Evolutionary conservation across 345 rosid species (phyloP).

Genomic region (Alliaria petiolata): DNA sequence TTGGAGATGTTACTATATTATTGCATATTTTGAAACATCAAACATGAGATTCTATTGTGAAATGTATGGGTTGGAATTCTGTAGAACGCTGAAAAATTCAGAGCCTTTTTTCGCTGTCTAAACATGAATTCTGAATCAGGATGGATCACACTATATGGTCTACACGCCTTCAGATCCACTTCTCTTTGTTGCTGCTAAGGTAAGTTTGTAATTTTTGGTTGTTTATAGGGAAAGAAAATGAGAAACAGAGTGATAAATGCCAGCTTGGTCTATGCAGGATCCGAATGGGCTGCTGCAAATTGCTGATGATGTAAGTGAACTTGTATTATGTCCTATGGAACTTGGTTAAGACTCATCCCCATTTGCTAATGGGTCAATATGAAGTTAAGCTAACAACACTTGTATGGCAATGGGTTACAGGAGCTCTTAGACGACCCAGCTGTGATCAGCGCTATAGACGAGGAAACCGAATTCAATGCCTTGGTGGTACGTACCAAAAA

Average conservation of each 20-base stretch:
- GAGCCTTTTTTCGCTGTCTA: background rate
- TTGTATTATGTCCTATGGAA: background rate
- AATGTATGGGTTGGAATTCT: background rate
- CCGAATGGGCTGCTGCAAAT: constrained; percentile 64
- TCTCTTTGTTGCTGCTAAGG: constrained; percentile 88
- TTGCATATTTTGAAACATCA: background rate
- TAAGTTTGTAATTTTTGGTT: constrained; percentile 25
- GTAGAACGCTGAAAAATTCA: background rate
- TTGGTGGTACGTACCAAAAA: constrained; percentile 74
- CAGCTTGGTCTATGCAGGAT: constrained; percentile 59
- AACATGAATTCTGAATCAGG: constrained; percentile 44
- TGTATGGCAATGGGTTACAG: constrained; percentile 36
- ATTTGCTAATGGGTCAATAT: background rate
- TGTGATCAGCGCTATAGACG: constrained; percentile 68
- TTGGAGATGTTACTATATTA: background rate
- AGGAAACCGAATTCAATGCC: constrained; percentile 90
- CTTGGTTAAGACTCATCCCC: background rate
- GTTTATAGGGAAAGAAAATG: background rate
- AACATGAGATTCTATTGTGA: background rate
- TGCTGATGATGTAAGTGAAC: constrained; percentile 83
- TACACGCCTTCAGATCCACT: constrained; percentile 84
- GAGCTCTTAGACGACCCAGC: constrained; percentile 86
- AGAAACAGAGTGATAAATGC: constrained; percentile 13
- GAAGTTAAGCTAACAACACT: background rate
- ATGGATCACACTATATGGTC: constrained; percentile 90